Evolutionary conservation across 345 rosid genomes (phyloP), one percentile per base, ranked within the genome.

Genomic region (Aquilaria sinensis): DNA sequence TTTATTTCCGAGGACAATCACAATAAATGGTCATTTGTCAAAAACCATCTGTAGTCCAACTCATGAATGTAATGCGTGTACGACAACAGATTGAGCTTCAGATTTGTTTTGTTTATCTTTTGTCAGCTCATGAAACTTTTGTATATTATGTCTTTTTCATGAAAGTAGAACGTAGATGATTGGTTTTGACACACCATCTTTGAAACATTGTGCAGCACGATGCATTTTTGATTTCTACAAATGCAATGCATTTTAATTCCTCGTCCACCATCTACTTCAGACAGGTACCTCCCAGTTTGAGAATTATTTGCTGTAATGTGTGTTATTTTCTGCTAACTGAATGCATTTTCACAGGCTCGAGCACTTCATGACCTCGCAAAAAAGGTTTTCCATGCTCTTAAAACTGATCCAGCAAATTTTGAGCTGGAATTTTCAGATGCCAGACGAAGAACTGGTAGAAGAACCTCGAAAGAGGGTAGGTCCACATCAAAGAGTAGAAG

Each of bases 161-260:
- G 10, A 37, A 37, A 37, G 43, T 9, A 37, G 43, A 58, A 33
- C 46, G 33, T 30, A 29, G 6, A 32, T 48, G n/a, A 0, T 55
- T 31, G 41, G 47, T 61, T 47, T 56, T 37, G 47, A 67, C 71
- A 60, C 47, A 50, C 55, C 43, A 2, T 12, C 48, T 45, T 52
- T 65, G 50, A 33, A 47, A 47, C 46, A 29, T 55, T 55, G 8
- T 59, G 81, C 85, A 86, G 92, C 67, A 70, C 56, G 93, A 87
- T 57, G 80, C 63, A 34, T 72, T 73, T 79, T 68, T 84, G 53
- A 87, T 87, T 58, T 60, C 81, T 14, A 53, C 33, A 63, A 86
- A 86, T 51, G 93, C 93, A 2, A 84, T 86, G 89, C 78, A 70
- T 57, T 86, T 86, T 68, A 86, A 86, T 70, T 67, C 89, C 2